phyloP scores from a whole-genome alignment of 2,329 filamentous ascomycete genomes.

The Chaetomiaceae sp. region DNA sequence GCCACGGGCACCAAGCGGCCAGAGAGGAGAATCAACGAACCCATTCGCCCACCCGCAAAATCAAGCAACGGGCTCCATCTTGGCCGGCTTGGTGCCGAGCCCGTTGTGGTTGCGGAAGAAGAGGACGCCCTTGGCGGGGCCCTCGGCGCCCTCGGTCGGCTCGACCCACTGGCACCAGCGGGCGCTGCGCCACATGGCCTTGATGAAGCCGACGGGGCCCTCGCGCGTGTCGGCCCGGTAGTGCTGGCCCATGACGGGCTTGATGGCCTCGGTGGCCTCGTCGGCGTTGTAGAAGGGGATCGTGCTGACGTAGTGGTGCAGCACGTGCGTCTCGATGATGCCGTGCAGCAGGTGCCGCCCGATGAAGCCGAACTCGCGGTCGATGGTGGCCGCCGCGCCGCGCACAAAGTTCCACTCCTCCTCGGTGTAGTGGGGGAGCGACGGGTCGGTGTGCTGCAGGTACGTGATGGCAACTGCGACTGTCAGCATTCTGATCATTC shows the following conservation, averaged over 20 bases:
- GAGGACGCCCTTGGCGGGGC: slow-evolving; percentile 76
- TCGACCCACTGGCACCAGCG: slow-evolving; percentile 97
- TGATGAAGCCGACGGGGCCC: slow-evolving; percentile 78
- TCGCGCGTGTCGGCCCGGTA: slow-evolving; percentile 79
- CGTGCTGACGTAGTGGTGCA: slow-evolving; percentile 94
- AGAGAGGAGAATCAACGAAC: not conserved
- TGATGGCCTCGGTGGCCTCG: slow-evolving; percentile 90
- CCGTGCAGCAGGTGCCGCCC: slow-evolving; percentile 88
- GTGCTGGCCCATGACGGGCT: slow-evolving; percentile 90
- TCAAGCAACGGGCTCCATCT: slow-evolving; percentile 18
- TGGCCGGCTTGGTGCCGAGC: slow-evolving; percentile 56
- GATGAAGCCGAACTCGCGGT: slow-evolving; percentile 95
- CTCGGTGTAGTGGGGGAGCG: slow-evolving; percentile 85
- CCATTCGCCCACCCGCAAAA: not conserved
- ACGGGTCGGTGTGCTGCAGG: slow-evolving; percentile 94
- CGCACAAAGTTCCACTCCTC: slow-evolving; percentile 89
- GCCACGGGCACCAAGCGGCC: not conserved
- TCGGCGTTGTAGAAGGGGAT: slow-evolving; percentile 98
- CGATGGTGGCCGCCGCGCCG: slow-evolving; percentile 90
- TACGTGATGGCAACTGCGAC: slow-evolving; percentile 84
- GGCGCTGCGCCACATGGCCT: slow-evolving; percentile 73
- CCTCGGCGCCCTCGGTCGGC: slow-evolving; percentile 75
- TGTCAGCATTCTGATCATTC: slow-evolving; percentile 1
- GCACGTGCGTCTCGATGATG: slow-evolving; percentile 95
- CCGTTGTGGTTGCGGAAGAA: slow-evolving; percentile 97